Conservation (phyloP, 441 rosid species). For the Viola pubescens region DNA sequence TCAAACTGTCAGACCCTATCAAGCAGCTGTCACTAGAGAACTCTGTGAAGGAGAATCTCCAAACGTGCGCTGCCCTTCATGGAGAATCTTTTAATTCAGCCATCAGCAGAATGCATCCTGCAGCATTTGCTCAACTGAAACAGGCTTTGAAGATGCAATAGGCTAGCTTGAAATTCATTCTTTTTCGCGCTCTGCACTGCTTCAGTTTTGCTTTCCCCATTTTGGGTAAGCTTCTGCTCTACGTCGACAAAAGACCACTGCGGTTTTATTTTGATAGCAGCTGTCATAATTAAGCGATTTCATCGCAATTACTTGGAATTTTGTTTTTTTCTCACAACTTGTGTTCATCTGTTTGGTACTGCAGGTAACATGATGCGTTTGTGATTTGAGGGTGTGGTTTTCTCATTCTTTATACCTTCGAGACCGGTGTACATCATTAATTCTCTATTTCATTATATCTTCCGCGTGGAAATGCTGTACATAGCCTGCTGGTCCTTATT, state of each 20-base stretch:
- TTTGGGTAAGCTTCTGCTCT: slow-evolving; percentile 18
- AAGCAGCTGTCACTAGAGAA: slow-evolving; percentile 71
- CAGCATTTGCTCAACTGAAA: slow-evolving; percentile 82
- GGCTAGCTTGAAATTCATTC: slow-evolving; percentile 15
- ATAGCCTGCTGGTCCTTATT: slow-evolving; percentile 28
- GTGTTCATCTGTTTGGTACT: slow-evolving; percentile 1
- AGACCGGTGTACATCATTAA: background rate
- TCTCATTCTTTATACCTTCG: background rate
- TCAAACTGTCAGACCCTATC: slow-evolving; percentile 74
- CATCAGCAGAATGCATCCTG: slow-evolving; percentile 73
- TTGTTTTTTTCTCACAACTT: slow-evolving; percentile 2
- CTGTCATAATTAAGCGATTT: background rate
- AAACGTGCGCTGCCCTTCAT: slow-evolving; percentile 74
- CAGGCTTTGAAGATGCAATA: slow-evolving; percentile 86
- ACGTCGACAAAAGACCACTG: background rate
- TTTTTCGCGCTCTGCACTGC: background rate
- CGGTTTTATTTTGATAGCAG: too few species aligned
- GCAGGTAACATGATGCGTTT: slow-evolving; percentile 28
- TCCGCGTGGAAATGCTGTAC: slow-evolving; percentile 26
- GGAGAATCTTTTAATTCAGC: slow-evolving; percentile 80
- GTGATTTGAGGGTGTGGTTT: slow-evolving; percentile 22
- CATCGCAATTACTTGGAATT: background rate
- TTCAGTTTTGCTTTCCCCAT: slow-evolving; percentile 14
- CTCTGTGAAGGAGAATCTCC: slow-evolving; percentile 79
- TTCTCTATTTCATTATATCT: too few species aligned